Evolutionary conservation across 495 filamentous ascomycete genomes (phyloP).

Genomic region (Trichoderma erinaceum): DNA sequence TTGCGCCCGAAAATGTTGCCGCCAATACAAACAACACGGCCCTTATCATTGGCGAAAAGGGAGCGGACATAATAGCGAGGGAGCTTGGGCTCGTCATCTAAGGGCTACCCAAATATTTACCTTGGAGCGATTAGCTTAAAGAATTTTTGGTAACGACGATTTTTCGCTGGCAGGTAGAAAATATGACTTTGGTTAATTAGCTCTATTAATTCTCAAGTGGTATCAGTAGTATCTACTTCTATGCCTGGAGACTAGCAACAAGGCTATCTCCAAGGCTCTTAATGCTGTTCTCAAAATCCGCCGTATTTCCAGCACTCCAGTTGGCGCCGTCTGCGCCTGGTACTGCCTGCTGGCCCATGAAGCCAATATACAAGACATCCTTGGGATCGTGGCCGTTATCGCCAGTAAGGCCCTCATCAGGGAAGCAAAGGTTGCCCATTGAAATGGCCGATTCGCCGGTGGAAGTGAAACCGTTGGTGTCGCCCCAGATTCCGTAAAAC

Average conservation of each 20-base stretch:
- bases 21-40: slow-evolving; percentile 59
- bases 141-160: neutral
- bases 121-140: too few species aligned
- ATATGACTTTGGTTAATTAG: too few species aligned
- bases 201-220: too few species aligned
- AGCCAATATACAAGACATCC: slow-evolving; percentile 53
- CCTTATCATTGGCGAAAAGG: slow-evolving; percentile 55
- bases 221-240: neutral
- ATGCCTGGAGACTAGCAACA: slow-evolving; percentile 17
- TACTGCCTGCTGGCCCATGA: slow-evolving; percentile 43
- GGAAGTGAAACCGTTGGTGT: slow-evolving; percentile 50
- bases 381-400: slow-evolving; percentile 44
- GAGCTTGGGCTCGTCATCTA: slow-evolving; percentile 30
- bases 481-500: slow-evolving; percentile 65
- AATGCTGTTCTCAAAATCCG: slow-evolving; percentile 48
- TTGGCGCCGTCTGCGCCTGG: slow-evolving; percentile 42
- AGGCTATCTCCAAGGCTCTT: slow-evolving; percentile 41
- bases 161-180: too few species aligned
- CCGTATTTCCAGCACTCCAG: slow-evolving; percentile 39
- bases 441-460: slow-evolving; percentile 55
- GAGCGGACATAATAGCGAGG: slow-evolving; percentile 49
- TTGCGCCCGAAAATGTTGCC: slow-evolving; percentile 53
- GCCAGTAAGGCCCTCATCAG: slow-evolving; percentile 34
- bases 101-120: neutral
- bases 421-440: slow-evolving; percentile 52